A percentile compares a stretch with the other conserved stretches of the same genome.
phyloP scores from a whole-genome alignment of 495 filamentous ascomycete genomes.

The Darksidea phi region DNA sequence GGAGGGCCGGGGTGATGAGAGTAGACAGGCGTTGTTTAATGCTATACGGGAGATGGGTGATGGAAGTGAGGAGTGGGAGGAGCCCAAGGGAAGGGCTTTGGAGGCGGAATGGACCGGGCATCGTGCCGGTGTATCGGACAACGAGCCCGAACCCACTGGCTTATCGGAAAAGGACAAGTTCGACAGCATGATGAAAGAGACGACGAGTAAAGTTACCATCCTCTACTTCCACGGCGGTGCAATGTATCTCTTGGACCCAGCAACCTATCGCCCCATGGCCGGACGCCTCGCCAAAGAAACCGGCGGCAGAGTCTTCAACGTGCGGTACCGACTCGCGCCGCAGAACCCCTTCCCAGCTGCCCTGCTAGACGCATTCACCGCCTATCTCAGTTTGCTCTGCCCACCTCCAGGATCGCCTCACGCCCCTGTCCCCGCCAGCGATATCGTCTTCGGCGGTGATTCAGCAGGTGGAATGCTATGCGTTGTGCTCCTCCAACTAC shows the following conservation, averaged over 20 bases:
- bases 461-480: constrained; percentile 80
- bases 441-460: constrained; percentile 83
- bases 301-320: constrained; percentile 64
- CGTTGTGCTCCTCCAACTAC: constrained; percentile 67
- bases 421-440: constrained; percentile 60
- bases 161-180: constrained; percentile 72
- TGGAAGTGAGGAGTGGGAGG: constrained; percentile 47
- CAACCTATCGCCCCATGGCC: constrained; percentile 46
- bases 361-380: constrained; percentile 76
- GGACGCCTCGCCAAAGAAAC: constrained; percentile 53
- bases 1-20: constrained; percentile 54
- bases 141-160: constrained; percentile 54
- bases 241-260: constrained; percentile 67
- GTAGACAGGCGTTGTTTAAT: constrained; percentile 57
- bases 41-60: constrained; percentile 65
- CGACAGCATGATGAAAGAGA: constrained; percentile 67
- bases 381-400: constrained; percentile 80
- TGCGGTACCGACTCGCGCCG: constrained; percentile 86
- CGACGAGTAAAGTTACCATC: constrained; percentile 63
- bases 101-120: constrained; percentile 89
- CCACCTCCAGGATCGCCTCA: constrained; percentile 74
- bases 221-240: constrained; percentile 90
- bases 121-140: constrained; percentile 56
- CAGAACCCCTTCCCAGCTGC: constrained; percentile 81
- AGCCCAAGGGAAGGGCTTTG: constrained; percentile 58